Conservation (phyloP, 2,329 filamentous ascomycete genomes). For the Intubia oerlemansii region DNA sequence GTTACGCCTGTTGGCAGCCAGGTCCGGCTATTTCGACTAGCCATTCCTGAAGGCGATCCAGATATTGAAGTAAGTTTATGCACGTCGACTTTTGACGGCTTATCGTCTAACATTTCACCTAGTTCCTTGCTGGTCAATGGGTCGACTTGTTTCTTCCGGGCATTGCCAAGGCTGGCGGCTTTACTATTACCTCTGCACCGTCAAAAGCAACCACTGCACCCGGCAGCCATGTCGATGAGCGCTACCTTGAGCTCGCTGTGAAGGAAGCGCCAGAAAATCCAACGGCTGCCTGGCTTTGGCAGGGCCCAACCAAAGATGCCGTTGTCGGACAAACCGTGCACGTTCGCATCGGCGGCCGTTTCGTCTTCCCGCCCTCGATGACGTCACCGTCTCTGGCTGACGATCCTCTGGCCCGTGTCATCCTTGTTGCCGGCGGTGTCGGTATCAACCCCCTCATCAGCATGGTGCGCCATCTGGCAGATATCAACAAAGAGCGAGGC, state of each 20-base stretch:
- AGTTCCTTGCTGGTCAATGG: slow-evolving; percentile 76
- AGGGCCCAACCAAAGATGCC: slow-evolving; percentile 14
- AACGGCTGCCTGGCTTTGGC: slow-evolving; percentile 59
- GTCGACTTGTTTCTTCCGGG: slow-evolving; percentile 60
- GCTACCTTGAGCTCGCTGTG: too few relatives aligned
- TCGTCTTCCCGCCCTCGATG: slow-evolving; percentile 59
- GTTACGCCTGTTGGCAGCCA: slow-evolving; percentile 44
- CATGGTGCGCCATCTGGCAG: slow-evolving; percentile 41
- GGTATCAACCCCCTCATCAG: slow-evolving; percentile 67
- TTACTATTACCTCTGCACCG: slow-evolving; percentile 68
- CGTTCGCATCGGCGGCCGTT: slow-evolving; percentile 61
- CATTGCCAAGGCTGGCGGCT: slow-evolving; percentile 53
- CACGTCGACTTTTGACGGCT: slow-evolving; percentile 9
- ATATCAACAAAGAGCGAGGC: slow-evolving; percentile 11
- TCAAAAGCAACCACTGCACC: slow-evolving; percentile 28
- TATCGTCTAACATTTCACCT: slow-evolving; percentile 6
- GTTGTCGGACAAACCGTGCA: slow-evolving; percentile 37
- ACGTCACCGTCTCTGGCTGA: slow-evolving; percentile 10
- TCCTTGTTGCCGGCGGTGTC: slow-evolving; percentile 65
- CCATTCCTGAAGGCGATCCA: slow-evolving; percentile 24
- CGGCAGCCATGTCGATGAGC: too few relatives aligned
- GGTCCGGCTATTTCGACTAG: slow-evolving; percentile 47
- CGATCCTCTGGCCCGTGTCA: slow-evolving; percentile 21
- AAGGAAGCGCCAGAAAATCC: slow-evolving; percentile 51
- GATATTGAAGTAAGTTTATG: slow-evolving; percentile 23